phyloP scores from a whole-genome alignment of 495 filamentous ascomycete species.

The Trichoderma virens region DNA sequence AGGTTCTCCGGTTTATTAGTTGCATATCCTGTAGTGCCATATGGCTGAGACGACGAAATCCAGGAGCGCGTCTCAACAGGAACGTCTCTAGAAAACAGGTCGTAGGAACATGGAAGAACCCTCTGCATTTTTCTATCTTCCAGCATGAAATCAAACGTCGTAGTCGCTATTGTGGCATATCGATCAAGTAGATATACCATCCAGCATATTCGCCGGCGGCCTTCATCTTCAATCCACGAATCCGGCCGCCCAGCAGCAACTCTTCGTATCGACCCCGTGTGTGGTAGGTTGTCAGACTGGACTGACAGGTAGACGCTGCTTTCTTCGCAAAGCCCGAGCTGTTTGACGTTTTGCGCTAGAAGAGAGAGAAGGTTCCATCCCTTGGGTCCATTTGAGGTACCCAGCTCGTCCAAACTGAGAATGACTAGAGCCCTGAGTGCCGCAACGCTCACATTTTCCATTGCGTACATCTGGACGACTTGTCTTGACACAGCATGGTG shows the following conservation, averaged over 20 bases:
- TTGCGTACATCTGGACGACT: slow-evolving; percentile 71
- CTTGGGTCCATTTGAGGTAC: slow-evolving; percentile 73
- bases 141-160: slow-evolving; percentile 76
- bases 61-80: slow-evolving; percentile 80
- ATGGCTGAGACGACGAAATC: slow-evolving; percentile 40
- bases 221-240: slow-evolving; percentile 83
- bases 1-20: slow-evolving; percentile 71
- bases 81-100: slow-evolving; percentile 72
- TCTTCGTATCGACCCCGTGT: slow-evolving; percentile 72
- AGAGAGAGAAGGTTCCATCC: slow-evolving; percentile 84
- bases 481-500: slow-evolving; percentile 77
- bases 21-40: slow-evolving; percentile 47
- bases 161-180: slow-evolving; percentile 80
- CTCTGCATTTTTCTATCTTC: slow-evolving; percentile 83
- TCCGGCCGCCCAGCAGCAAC: slow-evolving; percentile 67
- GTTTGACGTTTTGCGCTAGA: slow-evolving; percentile 79
- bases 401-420: slow-evolving; percentile 67
- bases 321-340: slow-evolving; percentile 75
- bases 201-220: slow-evolving; percentile 77
- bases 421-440: slow-evolving; percentile 80
- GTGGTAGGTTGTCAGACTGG: slow-evolving; percentile 67
- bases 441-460: slow-evolving; percentile 82
- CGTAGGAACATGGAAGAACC: slow-evolving; percentile 75
- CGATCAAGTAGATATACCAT: slow-evolving; percentile 86
- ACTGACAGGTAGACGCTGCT: slow-evolving; percentile 66